These are phyloP conservation scores for Ustilago trichophora DNA, from an alignment of 1,284 basidiomycete species.

Conservation along the genomic window DNA sequence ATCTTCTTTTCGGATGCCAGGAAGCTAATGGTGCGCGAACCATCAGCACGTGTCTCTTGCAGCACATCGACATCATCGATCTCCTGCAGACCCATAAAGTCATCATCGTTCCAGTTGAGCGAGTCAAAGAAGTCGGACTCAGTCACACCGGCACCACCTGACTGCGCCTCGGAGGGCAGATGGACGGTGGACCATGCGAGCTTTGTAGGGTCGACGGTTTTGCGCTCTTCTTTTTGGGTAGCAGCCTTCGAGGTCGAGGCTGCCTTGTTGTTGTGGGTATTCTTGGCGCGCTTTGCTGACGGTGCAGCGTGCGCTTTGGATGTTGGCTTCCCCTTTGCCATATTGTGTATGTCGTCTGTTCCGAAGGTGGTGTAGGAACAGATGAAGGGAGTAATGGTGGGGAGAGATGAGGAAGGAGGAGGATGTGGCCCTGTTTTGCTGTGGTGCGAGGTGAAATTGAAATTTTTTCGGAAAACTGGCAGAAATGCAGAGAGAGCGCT, in stretches of 20 bases:
- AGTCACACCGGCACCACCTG: conserved; percentile 42
- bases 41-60: conserved; percentile 43
- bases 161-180: conserved; percentile 42
- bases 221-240: conserved; percentile 13
- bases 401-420: too few relatives aligned
- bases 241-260: conserved; percentile 6
- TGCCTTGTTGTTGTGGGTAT: conserved; percentile 2
- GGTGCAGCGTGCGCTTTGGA: background rate
- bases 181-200: conserved; percentile 52
- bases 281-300: conserved; percentile 8
- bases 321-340: conserved; percentile 13
- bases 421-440: too few relatives aligned
- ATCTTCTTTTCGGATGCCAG: conserved; percentile 33
- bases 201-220: conserved; percentile 26
- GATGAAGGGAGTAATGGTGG: too few relatives aligned
- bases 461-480: too few relatives aligned
- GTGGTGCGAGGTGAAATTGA: too few relatives aligned
- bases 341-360: too few relatives aligned
- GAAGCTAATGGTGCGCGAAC: conserved; percentile 49
- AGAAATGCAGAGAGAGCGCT: too few relatives aligned
- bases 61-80: conserved; percentile 59
- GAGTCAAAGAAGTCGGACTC: conserved; percentile 48
- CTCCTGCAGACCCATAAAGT: conserved; percentile 63
- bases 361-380: too few relatives aligned
- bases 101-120: conserved; percentile 49